These are phyloP conservation scores for Starmerella powellii DNA, from an alignment of 805 yeast species.

Conservation along the genomic window DNA sequence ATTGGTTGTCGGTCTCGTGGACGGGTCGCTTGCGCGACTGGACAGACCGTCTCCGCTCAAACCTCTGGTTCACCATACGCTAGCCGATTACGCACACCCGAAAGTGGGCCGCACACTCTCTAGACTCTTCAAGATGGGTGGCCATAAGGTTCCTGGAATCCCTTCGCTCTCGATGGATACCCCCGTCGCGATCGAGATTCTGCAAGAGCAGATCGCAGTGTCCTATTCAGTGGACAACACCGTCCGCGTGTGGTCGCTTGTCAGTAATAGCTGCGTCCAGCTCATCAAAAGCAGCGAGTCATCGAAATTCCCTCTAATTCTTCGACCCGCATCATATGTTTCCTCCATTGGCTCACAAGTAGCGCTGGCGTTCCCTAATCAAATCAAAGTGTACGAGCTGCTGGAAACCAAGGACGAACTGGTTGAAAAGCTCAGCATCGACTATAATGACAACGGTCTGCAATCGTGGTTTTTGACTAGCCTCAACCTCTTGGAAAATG, in stretches of 20 bases:
- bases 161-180: conserved; percentile 33
- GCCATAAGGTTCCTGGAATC: conserved; percentile 34
- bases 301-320: conserved; percentile 1
- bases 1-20: conserved; percentile 50
- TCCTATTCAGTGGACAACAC: conserved; percentile 45
- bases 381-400: conserved; percentile 7
- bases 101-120: conserved; percentile 7
- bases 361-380: conserved; percentile 7
- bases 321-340: conserved; percentile 16
- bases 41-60: conserved; percentile 25
- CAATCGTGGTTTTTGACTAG: conserved; percentile 18
- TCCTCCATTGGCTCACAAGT: conserved; percentile 1
- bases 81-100: conserved; percentile 18
- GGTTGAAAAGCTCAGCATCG: background rate
- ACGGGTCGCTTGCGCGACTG: conserved; percentile 54
- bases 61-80: conserved; percentile 32
- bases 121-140: conserved; percentile 10
- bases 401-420: background rate
- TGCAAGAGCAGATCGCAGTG: conserved; percentile 28
- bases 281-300: background rate
- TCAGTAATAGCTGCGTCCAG: conserved; percentile 26
- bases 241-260: conserved; percentile 50
- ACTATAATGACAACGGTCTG: conserved; percentile 1
- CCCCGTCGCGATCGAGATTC: conserved; percentile 29
- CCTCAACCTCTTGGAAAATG: conserved; percentile 1